These are phyloP conservation scores for Pleurotus cornucopiae DNA, from an alignment of 768 basidiomycete genomes.

Conservation along the genomic window DNA sequence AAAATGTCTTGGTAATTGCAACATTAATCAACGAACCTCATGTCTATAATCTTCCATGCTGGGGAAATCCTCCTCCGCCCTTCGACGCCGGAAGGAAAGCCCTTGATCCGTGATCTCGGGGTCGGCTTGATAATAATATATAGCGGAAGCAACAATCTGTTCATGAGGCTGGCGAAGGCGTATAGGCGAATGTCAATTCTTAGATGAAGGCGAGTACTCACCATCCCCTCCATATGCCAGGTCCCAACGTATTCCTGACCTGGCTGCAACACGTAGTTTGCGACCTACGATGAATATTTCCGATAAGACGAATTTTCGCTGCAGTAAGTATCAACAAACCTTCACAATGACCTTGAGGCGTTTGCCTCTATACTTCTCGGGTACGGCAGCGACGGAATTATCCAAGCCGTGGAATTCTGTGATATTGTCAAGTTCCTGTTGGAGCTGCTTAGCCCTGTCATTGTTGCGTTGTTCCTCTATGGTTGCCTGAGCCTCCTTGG, in stretches of 20 bases:
- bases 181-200: background rate
- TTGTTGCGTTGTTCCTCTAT: background rate
- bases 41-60: background rate
- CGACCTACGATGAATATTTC: constrained; percentile 7
- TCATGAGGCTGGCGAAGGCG: constrained; percentile 11
- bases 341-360: background rate
- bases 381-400: background rate
- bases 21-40: background rate
- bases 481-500: background rate
- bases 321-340: background rate
- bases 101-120: constrained; percentile 8
- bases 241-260: constrained; percentile 15
- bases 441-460: background rate
- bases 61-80: constrained; percentile 3
- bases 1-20: background rate
- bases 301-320: no score
- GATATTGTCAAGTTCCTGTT: background rate
- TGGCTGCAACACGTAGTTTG: constrained; percentile 11
- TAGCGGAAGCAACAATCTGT: constrained; percentile 12
- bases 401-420: background rate
- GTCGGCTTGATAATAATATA: constrained; percentile 15
- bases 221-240: constrained; percentile 18
- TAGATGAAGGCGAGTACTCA: background rate
- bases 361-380: background rate
- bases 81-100: constrained; percentile 7